Evolutionary conservation across 2,329 filamentous ascomycete genomes (phyloP).

Genomic region (Capronia americana): DNA sequence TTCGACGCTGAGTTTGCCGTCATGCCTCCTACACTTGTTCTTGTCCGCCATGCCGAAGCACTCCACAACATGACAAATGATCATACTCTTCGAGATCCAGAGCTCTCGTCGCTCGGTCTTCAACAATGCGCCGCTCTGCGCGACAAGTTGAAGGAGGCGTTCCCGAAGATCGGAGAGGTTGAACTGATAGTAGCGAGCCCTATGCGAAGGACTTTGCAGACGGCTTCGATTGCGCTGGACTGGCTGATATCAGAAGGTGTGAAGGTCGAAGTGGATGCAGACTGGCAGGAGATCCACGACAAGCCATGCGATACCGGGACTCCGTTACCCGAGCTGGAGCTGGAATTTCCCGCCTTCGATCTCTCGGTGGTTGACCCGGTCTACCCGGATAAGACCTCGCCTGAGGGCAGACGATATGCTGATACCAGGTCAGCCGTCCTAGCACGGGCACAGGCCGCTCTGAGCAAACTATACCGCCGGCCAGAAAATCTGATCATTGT

Average conservation of each 20-base stretch:
- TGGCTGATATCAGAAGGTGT: slow-evolving; percentile 9
- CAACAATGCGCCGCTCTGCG: neutral
- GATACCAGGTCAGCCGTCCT: neutral
- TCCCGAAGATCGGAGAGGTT: neutral
- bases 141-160: neutral
- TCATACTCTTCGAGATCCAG: slow-evolving; percentile 1
- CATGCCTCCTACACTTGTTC: slow-evolving; percentile 10
- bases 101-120: slow-evolving; percentile 1
- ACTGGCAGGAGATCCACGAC: slow-evolving; percentile 12
- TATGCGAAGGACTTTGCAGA: slow-evolving; percentile 7
- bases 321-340: neutral
- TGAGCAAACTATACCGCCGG: neutral
- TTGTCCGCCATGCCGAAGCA: slow-evolving; percentile 6
- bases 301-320: slow-evolving; percentile 6
- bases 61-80: slow-evolving; percentile 4
- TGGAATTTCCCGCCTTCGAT: neutral
- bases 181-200: slow-evolving; percentile 3
- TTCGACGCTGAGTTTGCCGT: neutral
- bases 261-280: slow-evolving; percentile 2
- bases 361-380: slow-evolving; percentile 4
- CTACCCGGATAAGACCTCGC: slow-evolving; percentile 6
- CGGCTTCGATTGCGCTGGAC: neutral
- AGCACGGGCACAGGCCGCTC: neutral
- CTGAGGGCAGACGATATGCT: neutral
- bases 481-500: neutral